Percentiles rank a stretch among this genome's conserved stretches.
These are phyloP conservation scores for Epichloe coenophiala DNA, from an alignment of 2,329 filamentous ascomycete species.

Conservation along the genomic window DNA sequence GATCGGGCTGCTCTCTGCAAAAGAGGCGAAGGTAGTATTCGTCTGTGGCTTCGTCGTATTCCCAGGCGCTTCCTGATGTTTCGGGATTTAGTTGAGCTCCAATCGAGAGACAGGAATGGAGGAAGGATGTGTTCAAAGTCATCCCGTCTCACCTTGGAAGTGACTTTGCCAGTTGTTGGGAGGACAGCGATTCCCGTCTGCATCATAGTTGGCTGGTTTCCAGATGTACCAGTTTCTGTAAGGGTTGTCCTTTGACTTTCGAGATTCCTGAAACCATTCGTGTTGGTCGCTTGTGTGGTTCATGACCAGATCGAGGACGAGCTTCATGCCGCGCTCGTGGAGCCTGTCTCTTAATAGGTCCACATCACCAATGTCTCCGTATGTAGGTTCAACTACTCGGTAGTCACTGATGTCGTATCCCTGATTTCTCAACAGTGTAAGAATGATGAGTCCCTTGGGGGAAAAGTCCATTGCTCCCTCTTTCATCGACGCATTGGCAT, in stretches of 20 bases:
- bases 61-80: conserved; percentile 25
- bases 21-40: conserved; percentile 56
- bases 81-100: no score
- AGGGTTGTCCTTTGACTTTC: conserved; percentile 36
- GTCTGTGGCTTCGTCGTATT: conserved; percentile 33
- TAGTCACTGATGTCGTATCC: conserved; percentile 62
- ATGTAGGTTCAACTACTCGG: conserved; percentile 48
- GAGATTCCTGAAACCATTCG: conserved; percentile 43
- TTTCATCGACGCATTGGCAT: no score
- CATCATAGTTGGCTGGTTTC: conserved; percentile 43
- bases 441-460: not conserved
- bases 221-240: conserved; percentile 54
- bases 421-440: conserved; percentile 16
- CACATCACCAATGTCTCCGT: conserved; percentile 55
- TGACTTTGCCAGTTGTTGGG: conserved; percentile 44
- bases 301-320: conserved; percentile 60
- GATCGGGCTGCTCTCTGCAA: conserved; percentile 56
- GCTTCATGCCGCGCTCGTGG: conserved; percentile 50
- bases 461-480: no score
- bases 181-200: conserved; percentile 41
- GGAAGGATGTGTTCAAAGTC: not conserved
- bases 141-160: conserved; percentile 20
- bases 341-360: conserved; percentile 47
- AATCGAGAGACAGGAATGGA: not conserved
- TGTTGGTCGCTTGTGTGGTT: conserved; percentile 54